phyloP scores from a whole-genome alignment of 306 rosid genomes.

The Inga laurina region DNA sequence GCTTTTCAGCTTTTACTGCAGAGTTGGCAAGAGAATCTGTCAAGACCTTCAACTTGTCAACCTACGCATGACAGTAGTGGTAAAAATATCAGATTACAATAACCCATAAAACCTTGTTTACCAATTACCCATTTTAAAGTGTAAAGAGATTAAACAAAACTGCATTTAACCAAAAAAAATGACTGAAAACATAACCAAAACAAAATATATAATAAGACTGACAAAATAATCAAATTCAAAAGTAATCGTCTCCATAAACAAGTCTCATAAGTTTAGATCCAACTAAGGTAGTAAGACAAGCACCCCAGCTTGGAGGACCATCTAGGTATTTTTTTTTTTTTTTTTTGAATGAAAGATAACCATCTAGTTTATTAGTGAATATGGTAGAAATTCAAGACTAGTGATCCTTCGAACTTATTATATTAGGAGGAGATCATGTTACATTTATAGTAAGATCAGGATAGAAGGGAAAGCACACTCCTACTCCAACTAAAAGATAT shows the following conservation, averaged over 20 bases:
- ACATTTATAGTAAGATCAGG: not conserved
- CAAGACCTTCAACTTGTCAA: conserved; percentile 92
- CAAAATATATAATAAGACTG: conserved; percentile 6
- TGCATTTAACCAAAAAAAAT: not conserved
- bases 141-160: not conserved
- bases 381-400: not conserved
- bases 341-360: not conserved
- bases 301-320: not conserved
- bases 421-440: not conserved
- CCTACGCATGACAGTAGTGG: conserved; percentile 48
- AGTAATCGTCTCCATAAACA: conserved; percentile 17
- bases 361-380: not conserved
- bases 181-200: not conserved
- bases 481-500: not conserved
- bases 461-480: not conserved
- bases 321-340: not conserved
- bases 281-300: conserved; percentile 13
- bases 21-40: conserved; percentile 94
- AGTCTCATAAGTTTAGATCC: conserved; percentile 14
- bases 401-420: not conserved
- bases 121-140: not conserved
- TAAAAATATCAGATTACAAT: not conserved
- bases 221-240: conserved; percentile 22
- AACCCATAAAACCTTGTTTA: not conserved
- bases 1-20: conserved; percentile 87